Percentiles rank a stretch among this genome's conserved stretches.
Evolutionary conservation across 192 early-diverging fungal species (phyloP).

Genomic region (Dispira parvispora): DNA sequence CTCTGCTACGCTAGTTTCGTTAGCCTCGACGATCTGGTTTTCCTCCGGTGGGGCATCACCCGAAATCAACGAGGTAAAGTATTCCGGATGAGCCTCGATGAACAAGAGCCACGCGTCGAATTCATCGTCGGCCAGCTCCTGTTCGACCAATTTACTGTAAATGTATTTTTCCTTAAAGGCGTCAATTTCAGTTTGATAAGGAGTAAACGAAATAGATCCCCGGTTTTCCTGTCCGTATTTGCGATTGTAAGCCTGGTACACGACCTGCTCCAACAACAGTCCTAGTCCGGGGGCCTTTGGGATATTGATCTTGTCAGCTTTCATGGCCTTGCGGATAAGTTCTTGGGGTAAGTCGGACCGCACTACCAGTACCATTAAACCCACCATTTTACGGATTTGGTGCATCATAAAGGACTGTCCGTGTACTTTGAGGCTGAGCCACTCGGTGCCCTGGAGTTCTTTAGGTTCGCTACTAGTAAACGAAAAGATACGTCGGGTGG

Average conservation of each 20-base stretch:
- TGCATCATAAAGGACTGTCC: slow-evolving; percentile 99
- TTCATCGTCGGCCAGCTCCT: slow-evolving; percentile 45
- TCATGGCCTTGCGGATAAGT: slow-evolving; percentile 51
- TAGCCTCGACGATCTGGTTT: background rate
- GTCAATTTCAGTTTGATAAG: slow-evolving; percentile 51
- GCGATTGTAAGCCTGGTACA: slow-evolving; percentile 52
- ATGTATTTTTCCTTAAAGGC: slow-evolving; percentile 81
- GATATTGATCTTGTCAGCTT: slow-evolving; percentile 63
- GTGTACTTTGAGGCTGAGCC: slow-evolving; percentile 81
- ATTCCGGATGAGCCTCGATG: slow-evolving; percentile 25
- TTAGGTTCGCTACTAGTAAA: slow-evolving; percentile 62
- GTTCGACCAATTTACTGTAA: slow-evolving; percentile 58
- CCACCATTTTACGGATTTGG: slow-evolving; percentile 99
- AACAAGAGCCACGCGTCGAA: slow-evolving; percentile 32
- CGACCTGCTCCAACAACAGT: slow-evolving; percentile 64
- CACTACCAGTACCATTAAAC: slow-evolving; percentile 67
- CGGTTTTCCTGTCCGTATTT: slow-evolving; percentile 19
- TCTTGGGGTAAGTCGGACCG: slow-evolving; percentile 49
- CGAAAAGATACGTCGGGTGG: slow-evolving; percentile 63
- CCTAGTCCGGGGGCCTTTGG: slow-evolving; percentile 92
- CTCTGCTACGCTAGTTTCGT: too few relatives aligned
- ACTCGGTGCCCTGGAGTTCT: slow-evolving; percentile 55
- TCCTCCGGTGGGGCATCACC: background rate
- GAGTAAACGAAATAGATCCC: slow-evolving; percentile 35
- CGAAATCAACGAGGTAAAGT: slow-evolving; percentile 21